A percentile compares a stretch with the other conserved stretches of the same genome.
Conservation (phyloP, 2,329 filamentous ascomycete species). For the Phialocephala subalpina region DNA sequence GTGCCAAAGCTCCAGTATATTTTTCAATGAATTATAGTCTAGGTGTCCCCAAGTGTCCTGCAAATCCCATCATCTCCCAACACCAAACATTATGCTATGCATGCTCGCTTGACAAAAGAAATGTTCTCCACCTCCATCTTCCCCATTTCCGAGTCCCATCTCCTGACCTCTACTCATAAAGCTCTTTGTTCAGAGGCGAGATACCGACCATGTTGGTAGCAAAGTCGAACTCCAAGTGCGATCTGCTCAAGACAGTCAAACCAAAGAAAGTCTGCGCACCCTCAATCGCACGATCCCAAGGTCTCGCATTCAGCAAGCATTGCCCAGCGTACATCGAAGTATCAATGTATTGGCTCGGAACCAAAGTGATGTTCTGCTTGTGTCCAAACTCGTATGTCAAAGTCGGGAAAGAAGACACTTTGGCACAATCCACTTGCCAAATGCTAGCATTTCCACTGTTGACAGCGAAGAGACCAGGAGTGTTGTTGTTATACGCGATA, state of each 20-base stretch:
- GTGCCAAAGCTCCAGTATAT: neutral
- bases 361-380: constrained; percentile 17
- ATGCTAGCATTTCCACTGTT: constrained; percentile 20
- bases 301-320: constrained; percentile 22
- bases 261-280: constrained; percentile 26
- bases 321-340: constrained; percentile 15
- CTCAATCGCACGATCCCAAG: constrained; percentile 23
- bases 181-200: constrained; percentile 16
- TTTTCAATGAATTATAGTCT: constrained; percentile 4
- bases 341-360: constrained; percentile 19
- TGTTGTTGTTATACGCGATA: constrained; percentile 18
- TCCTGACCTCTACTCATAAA: constrained; percentile 18
- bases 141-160: neutral
- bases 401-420: constrained; percentile 19
- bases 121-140: neutral
- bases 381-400: constrained; percentile 19
- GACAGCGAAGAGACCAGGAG: constrained; percentile 20
- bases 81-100: constrained; percentile 8
- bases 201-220: constrained; percentile 18
- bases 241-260: constrained; percentile 20
- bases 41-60: neutral
- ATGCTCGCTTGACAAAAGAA: neutral
- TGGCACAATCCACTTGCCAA: constrained; percentile 17
- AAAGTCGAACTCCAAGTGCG: constrained; percentile 23
- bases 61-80: neutral